These are phyloP conservation scores for Cylindrotheca closterium DNA, from an alignment of 108 stramenopile genomes.

Conservation along the genomic window DNA sequence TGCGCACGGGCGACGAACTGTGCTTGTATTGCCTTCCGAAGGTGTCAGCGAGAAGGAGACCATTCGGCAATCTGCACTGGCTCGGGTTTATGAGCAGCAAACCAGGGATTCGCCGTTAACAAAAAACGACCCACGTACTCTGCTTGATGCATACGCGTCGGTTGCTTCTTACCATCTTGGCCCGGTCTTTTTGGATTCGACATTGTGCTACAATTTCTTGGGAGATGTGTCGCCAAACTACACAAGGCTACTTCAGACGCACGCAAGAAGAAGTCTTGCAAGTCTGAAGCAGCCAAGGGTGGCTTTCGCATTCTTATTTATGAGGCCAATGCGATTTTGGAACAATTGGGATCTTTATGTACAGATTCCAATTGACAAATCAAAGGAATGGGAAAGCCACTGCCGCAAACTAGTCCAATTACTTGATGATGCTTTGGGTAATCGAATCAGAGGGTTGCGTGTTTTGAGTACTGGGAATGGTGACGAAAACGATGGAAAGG, in stretches of 20 bases:
- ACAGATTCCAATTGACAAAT: conserved; percentile 35
- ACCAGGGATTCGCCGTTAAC: conserved; percentile 36
- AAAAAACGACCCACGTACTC: conserved; percentile 38
- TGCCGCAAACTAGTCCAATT: conserved; percentile 47
- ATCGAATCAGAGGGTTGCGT: conserved; percentile 55
- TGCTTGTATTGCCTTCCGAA: conserved; percentile 61
- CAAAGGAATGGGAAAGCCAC: conserved; percentile 50
- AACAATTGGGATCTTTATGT: conserved; percentile 75
- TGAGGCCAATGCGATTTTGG: conserved; percentile 73
- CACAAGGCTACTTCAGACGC: conserved; percentile 48
- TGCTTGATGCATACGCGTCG: conserved; percentile 56
- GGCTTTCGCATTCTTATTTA: conserved; percentile 63
- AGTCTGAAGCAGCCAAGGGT: conserved; percentile 19
- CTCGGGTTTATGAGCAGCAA: conserved; percentile 46
- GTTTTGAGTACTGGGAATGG: conserved; percentile 79
- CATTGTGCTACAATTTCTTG: conserved; percentile 80
- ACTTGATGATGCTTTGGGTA: conserved; percentile 63
- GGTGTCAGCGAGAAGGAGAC: conserved; percentile 60
- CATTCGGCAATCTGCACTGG: conserved; percentile 40
- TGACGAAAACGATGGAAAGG: conserved; percentile 11
- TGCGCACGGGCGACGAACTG: conserved; percentile 29
- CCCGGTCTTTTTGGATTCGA: conserved; percentile 76
- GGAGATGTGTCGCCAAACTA: conserved; percentile 75
- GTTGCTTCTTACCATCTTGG: conserved; percentile 28
- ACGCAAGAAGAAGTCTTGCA: conserved; percentile 49